These are phyloP conservation scores for Cercospora beticola DNA, from an alignment of 2,329 filamentous ascomycete genomes.

Conservation along the genomic window DNA sequence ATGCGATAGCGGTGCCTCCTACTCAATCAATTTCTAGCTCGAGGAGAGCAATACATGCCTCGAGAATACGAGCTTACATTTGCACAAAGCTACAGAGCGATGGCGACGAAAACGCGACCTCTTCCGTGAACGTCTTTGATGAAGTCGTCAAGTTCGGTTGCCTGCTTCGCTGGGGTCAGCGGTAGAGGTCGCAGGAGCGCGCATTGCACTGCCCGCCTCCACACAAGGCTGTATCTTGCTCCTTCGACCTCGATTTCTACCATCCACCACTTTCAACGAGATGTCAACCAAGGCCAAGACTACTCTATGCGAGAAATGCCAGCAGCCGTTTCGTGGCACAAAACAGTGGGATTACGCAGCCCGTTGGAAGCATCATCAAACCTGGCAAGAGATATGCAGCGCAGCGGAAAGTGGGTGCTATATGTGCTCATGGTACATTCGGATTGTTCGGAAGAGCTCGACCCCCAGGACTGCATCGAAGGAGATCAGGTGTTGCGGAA, in stretches of 20 bases:
- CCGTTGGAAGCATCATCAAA: background rate
- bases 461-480: too few species aligned
- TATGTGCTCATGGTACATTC: background rate
- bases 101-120: background rate
- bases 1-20: too few species aligned
- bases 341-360: too few species aligned
- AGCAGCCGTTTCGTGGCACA: background rate
- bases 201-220: background rate
- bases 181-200: background rate
- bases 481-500: too few species aligned
- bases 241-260: background rate
- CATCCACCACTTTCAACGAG: background rate
- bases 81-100: background rate
- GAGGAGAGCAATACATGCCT: too few species aligned
- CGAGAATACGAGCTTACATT: too few species aligned
- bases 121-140: accelerated
- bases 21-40: too few species aligned
- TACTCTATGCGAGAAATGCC: background rate
- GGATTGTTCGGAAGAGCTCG: too few species aligned
- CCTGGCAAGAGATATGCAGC: background rate
- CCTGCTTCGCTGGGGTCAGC: background rate
- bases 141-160: background rate
- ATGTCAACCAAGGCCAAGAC: background rate
- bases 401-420: background rate
- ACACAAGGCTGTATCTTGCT: background rate